Evolutionary conservation across 768 basidiomycete species (phyloP), one percentile per base, ranked within the genome.

Genomic region (Trametes sanguinea): DNA sequence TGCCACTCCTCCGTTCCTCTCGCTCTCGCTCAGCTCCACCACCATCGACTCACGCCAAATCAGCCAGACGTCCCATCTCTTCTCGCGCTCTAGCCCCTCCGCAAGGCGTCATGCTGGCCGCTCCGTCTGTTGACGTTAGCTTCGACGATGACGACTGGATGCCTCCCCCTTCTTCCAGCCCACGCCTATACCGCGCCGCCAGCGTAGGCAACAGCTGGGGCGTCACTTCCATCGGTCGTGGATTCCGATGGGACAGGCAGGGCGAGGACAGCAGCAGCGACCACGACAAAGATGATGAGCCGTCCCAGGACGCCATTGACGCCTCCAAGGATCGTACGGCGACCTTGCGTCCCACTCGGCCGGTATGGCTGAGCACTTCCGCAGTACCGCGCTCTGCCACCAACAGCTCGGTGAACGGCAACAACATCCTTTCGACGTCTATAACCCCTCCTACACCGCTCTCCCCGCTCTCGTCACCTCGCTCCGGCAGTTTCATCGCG

Each of bases 201-300:
- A 89, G 87, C 61, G 85, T 88, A 55, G 84, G 86, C 35, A 84
- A 85, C 63, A 92, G 90, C 74, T 94, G 90, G 89, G 88, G 88
- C 6, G 90, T 94, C 63, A 93, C 92, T 17, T 90, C 85, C 40
- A 87, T 93, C 50, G 92, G 92, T 10, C 84, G 89, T 50, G 92
- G 92, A 16, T 92, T 91, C 70, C 80, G 90, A 73, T 92, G 91
- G 89, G 80, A 80, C 57, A 75, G 80, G 29, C 61, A 67, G 30
- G 78, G 78, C 39, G 71, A 75, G 22, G 67, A 73, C 32, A 58
- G 61, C 42, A 62, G 61, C 32, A 50, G 54, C 35, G 58, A 67
- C 33, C 58, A 54, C 46, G 65, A 69, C 44, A 60, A 52, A 13
- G 62, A 58, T 0, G 50, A 58, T 40, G 46, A 47, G 43, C 32